Conservation (phyloP, 768 basidiomycete species). For the Galerina marginata region DNA sequence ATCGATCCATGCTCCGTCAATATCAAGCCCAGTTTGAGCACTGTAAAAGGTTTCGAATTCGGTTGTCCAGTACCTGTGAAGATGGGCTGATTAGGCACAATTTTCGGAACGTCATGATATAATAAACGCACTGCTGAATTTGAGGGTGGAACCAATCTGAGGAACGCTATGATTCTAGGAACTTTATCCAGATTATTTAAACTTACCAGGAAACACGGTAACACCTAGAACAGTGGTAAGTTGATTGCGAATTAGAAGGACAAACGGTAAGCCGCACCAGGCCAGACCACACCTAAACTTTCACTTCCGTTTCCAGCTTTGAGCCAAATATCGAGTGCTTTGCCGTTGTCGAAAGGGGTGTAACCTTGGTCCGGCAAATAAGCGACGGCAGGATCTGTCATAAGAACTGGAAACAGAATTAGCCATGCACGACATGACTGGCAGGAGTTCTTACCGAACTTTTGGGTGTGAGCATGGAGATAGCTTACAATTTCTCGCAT, state of each 20-base stretch:
- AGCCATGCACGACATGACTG: not conserved
- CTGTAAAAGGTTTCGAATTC: constrained; percentile 65
- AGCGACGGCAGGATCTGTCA: constrained; percentile 77
- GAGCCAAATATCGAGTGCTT: constrained; percentile 58
- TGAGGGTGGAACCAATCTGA: constrained; percentile 67
- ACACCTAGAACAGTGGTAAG: constrained; percentile 41
- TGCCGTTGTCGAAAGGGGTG: constrained; percentile 59
- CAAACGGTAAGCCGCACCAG: constrained; percentile 42
- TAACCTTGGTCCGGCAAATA: constrained; percentile 54
- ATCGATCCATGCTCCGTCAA: constrained; percentile 77
- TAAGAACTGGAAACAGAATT: constrained; percentile 50
- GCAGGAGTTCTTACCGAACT: constrained; percentile 47
- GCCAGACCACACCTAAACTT: constrained; percentile 67
- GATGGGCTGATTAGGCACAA: not conserved
- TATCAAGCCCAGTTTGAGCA: constrained; percentile 59
- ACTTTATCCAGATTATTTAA: not conserved
- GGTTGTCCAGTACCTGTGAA: constrained; percentile 60
- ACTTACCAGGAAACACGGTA: constrained; percentile 58
- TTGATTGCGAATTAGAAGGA: not conserved
- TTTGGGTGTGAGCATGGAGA: constrained; percentile 64
- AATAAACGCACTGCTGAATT: constrained; percentile 47
- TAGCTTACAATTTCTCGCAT: constrained; percentile 71
- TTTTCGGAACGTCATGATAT: not conserved
- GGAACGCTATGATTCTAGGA: not conserved
- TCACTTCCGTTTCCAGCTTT: constrained; percentile 66